phyloP scores from a whole-genome alignment of 305 asterid species.

The Euphrasia arctica region DNA sequence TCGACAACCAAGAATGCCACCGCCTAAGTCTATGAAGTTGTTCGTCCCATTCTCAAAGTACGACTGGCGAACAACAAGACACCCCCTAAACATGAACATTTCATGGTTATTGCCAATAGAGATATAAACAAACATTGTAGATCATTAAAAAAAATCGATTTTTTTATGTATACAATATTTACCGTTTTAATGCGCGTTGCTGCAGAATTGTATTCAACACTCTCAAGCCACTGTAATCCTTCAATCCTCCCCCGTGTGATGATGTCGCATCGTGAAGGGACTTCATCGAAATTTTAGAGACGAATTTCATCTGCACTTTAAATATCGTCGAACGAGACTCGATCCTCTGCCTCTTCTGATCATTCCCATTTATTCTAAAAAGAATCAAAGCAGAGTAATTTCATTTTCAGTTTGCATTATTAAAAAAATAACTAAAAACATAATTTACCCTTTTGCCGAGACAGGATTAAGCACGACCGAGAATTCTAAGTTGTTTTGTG shows the following conservation, averaged over 20 bases:
- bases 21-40: conserved; percentile 49
- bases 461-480: conserved; percentile 38
- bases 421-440: neutral
- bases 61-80: conserved; percentile 51
- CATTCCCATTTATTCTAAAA: conserved; percentile 29
- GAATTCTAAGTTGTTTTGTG: conserved; percentile 41
- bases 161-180: neutral
- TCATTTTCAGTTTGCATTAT: neutral
- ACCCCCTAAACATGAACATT: conserved; percentile 37
- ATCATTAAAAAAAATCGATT: neutral
- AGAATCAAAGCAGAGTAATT: neutral
- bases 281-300: conserved; percentile 45
- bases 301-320: conserved; percentile 43
- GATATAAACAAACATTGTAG: neutral
- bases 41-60: conserved; percentile 37
- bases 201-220: conserved; percentile 49
- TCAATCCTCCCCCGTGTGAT: conserved; percentile 20
- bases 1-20: conserved; percentile 58
- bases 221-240: conserved; percentile 38
- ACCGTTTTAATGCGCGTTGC: conserved; percentile 52
- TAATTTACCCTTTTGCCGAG: conserved; percentile 34
- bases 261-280: conserved; percentile 26
- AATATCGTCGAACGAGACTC: conserved; percentile 29
- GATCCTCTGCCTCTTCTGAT: conserved; percentile 44
- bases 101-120: too few species aligned